Evolutionary conservation across 768 basidiomycete genomes (phyloP), one percentile per base, ranked within the genome.

Genomic region (Tricholomella constricta): DNA sequence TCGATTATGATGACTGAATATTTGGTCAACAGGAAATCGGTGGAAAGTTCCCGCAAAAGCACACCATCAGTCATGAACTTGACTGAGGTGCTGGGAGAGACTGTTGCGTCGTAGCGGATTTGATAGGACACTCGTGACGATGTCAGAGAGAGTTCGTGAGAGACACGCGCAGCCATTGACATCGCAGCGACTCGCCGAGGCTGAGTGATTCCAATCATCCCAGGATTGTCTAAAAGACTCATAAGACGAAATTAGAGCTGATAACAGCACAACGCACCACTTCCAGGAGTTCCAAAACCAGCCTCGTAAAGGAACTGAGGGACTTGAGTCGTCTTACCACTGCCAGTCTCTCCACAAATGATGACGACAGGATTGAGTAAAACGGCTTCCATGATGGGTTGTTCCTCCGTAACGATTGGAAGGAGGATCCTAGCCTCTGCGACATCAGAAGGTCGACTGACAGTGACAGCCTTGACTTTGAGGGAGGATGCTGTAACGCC

Each of bases 51-150:
- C 50, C 97, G 86, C 14, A 99, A 76, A 29, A 99, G 75, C 23
- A 99, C 94, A 74, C 97, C 97, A 62, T 99, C 97, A 6, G 97
- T 99, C 95, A 98, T 98, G 77, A 98, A 99, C 69, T 98, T 98
- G 76, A 99, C 94, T 7, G 86, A 86, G 1, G 97, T 99, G 19
- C 83, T 78, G 1, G 92, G 79, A 3, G 94, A 94, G 0, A 94
- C 87, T 1, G 94, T 98, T 1, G 93, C 89, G 60, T 98, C 96
- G 65, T 98, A 99, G 55, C 97, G 89, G 56, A 99, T 98, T 68
- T 98, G 95, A 69, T 98, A 95, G 0, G 97, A 96, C 6, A 98
- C 92, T 22, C 82, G 78, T 1, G 88, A 86, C 1, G 88, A 77
- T 0, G 90, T 80, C 12, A 98, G 74, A 5, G 90, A 89, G n/a